A percentile compares a stretch with the other conserved stretches of the same genome.
phyloP scores from a whole-genome alignment of 2,329 filamentous ascomycete genomes.

The Basipetospora chlamydospora region DNA sequence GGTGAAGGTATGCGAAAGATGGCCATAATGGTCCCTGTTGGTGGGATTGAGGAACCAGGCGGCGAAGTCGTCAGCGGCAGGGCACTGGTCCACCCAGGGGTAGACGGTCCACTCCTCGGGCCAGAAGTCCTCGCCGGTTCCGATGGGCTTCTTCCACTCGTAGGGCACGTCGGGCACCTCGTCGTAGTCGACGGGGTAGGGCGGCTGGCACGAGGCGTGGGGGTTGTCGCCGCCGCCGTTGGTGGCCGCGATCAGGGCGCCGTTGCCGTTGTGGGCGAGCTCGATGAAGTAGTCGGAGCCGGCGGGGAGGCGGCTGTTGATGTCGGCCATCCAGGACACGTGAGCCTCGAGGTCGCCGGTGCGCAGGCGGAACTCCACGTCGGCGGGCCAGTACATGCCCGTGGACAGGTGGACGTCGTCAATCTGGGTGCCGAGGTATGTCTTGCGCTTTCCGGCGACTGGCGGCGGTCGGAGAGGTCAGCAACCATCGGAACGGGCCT shows the following conservation, averaged over 20 bases:
- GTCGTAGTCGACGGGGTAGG: constrained; percentile 26
- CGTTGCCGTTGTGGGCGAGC: constrained; percentile 35
- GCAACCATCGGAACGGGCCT: too few species aligned
- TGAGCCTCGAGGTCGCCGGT: constrained; percentile 31
- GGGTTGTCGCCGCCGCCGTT: too few species aligned
- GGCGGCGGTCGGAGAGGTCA: constrained; percentile 3
- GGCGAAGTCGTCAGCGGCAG: constrained; percentile 31
- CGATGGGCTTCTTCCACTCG: constrained; percentile 30
- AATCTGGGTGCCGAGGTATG: constrained; percentile 41
- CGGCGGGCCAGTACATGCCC: constrained; percentile 32
- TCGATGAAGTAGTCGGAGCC: constrained; percentile 39
- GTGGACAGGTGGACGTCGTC: constrained; percentile 47
- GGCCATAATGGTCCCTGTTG: constrained; percentile 40
- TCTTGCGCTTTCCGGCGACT: constrained; percentile 37
- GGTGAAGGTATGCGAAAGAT: constrained; percentile 49
- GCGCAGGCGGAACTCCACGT: constrained; percentile 31
- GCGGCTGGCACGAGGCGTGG: constrained; percentile 30
- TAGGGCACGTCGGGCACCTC: constrained; percentile 28
- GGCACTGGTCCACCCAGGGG: constrained; percentile 33
- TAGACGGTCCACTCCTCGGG: constrained; percentile 32
- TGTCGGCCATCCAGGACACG: constrained; percentile 23
- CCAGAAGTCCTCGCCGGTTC: constrained; percentile 34
- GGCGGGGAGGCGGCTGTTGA: constrained; percentile 31
- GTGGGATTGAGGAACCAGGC: constrained; percentile 33
- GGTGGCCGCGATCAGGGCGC: constrained; percentile 36